A percentile compares a stretch with the other conserved stretches of the same genome.
These are phyloP conservation scores for Chlorociboria aeruginascens DNA, from an alignment of 495 filamentous ascomycete genomes.

Conservation along the genomic window DNA sequence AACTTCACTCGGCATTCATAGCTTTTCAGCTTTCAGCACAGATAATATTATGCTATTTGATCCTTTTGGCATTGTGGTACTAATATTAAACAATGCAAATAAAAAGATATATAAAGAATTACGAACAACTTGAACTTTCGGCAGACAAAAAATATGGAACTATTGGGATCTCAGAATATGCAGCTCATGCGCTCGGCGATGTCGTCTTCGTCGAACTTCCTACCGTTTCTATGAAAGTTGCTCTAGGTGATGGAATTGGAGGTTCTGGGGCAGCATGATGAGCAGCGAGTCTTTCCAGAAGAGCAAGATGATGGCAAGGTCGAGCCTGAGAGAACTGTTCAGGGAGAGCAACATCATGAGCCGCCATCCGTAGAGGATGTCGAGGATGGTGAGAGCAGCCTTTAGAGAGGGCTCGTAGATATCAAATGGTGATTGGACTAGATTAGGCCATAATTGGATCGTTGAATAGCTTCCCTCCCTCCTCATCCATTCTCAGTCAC, in stretches of 20 bases:
- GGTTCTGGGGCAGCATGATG: too few species aligned
- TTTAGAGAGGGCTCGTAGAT: too few species aligned
- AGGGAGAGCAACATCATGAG: too few species aligned
- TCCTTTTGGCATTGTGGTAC: conserved; percentile 1
- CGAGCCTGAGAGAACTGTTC: too few species aligned
- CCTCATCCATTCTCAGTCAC: too few species aligned
- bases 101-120: conserved; percentile 92
- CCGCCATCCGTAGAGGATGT: too few species aligned
- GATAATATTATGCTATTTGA: conserved; percentile 3
- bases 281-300: too few species aligned
- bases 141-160: conserved; percentile 57
- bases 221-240: conserved; percentile 44
- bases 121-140: conserved; percentile 91
- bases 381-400: too few species aligned
- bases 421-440: too few species aligned
- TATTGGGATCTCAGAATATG: conserved; percentile 84
- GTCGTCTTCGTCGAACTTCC: conserved; percentile 96
- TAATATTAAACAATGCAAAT: conserved; percentile 30
- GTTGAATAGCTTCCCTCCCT: too few species aligned
- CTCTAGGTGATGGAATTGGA: conserved; percentile 44
- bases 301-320: too few species aligned
- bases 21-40: conserved; percentile 10
- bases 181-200: conserved; percentile 81
- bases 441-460: too few species aligned
- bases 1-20: conserved; percentile 8